Base-by-base conservation (phyloP, 2,329 filamentous ascomycete genomes). In the Pseudocercospora macadamiae region DNA sequence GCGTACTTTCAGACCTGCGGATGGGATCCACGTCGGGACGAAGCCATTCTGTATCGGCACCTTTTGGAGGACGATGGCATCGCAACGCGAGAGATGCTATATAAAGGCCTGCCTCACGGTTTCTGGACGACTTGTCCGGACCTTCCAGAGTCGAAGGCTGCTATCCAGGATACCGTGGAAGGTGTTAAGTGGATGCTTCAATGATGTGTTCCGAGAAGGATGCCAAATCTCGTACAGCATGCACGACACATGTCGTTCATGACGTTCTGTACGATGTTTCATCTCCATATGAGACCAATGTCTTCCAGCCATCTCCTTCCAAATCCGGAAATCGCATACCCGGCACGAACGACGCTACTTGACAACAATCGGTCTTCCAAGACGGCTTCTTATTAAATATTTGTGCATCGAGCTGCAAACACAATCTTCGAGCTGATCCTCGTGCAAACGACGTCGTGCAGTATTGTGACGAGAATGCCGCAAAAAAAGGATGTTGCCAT, bases 1-100 rank as follows among this genome's bases (percentile, higher is more conserved):
- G 44, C 42, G 1, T 55, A 48, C 36, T 58, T 58, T 25, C 55
- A 58, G 37, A 58, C 44, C 16, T 58, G 55, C 37, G 49, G 55
- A 8, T 52, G 36, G 48, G 55, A 58, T 54, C 10, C 34, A 19
- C 18, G 51, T 19, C 52, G 52, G 12, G 52, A 54, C 16, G 52
- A 54, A 25, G 47, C 45, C 19, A 51, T 57, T 25, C 19, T 52
- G 2, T 57, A 51, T 44, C 19, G 45, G 16, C 8, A 52, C 12
- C 23, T 57, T 4, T 34, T 57, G 7, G 45, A 57, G 36, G 16
- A 42, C 3, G 54, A 57, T 19, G 54, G 54, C 4, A 52, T 52
- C 12, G 45, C 34, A n/a, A 39, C 54, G 5, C 45, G 18, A 28
- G 28, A 23, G 23, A 48, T 51, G 21, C 34, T 57, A 3, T 57